Conservation (phyloP, 2,329 filamentous ascomycete genomes). For the Metarhizium brunneum region DNA sequence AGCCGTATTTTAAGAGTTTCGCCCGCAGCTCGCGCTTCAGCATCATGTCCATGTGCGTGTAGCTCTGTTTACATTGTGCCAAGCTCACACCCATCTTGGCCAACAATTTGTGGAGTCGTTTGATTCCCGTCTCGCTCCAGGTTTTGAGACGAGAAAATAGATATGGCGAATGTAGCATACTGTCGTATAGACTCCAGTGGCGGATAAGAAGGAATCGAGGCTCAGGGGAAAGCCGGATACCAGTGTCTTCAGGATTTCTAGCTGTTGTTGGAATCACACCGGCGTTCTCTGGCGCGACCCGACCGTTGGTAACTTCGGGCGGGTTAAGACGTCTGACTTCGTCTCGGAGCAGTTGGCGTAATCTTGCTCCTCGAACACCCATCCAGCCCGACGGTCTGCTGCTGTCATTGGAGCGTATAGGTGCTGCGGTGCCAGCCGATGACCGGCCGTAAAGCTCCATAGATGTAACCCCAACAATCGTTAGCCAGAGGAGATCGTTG, state of each 20-base stretch:
- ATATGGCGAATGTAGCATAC: constrained; percentile 96
- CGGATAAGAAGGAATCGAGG: constrained; percentile 86
- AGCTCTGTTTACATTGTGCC: constrained; percentile 88
- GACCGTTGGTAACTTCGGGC: constrained; percentile 54
- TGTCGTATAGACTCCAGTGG: constrained; percentile 97
- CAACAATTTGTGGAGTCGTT: constrained; percentile 83
- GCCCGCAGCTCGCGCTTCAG: constrained; percentile 79
- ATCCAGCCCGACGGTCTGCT: constrained; percentile 63
- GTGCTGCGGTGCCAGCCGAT: constrained; percentile 64
- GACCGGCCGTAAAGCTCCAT: constrained; percentile 86
- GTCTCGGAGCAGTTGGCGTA: constrained; percentile 79
- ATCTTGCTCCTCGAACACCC: constrained; percentile 70
- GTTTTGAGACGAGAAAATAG: constrained; percentile 85
- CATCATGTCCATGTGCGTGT: constrained; percentile 98
- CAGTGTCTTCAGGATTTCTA: constrained; percentile 79
- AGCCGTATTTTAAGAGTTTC: constrained; percentile 83
- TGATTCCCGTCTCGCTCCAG: constrained; percentile 84
- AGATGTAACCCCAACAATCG: constrained; percentile 90
- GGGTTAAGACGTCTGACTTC: constrained; percentile 93
- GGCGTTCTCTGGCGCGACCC: constrained; percentile 53
- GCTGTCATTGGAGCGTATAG: constrained; percentile 44
- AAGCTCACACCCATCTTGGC: constrained; percentile 98
- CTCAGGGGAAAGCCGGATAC: constrained; percentile 87
- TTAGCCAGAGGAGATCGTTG: constrained; percentile 90
- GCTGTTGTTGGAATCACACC: constrained; percentile 88